These are phyloP conservation scores for Plantago major DNA, from an alignment of 257 asterid genomes.

Conservation along the genomic window DNA sequence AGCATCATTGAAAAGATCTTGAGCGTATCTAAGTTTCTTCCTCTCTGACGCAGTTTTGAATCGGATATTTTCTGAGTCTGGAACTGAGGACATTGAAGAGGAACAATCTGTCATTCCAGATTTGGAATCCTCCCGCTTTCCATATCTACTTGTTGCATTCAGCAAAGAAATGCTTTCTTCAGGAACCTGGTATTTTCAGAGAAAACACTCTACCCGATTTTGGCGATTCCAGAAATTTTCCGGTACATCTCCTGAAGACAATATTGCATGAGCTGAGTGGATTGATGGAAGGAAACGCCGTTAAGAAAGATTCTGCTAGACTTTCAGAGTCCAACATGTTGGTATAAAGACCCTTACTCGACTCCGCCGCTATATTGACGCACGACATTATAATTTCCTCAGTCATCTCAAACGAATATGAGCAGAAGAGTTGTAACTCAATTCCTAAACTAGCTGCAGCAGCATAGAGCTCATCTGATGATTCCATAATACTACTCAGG, in stretches of 20 bases:
- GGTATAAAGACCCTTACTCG: slow-evolving; percentile 49
- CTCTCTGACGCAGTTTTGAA: slow-evolving; percentile 36
- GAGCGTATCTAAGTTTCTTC: slow-evolving; percentile 51
- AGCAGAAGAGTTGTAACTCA: slow-evolving; percentile 70
- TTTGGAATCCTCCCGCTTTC: slow-evolving; percentile 82
- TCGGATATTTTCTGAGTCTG: slow-evolving; percentile 51
- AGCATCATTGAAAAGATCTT: slow-evolving; percentile 25
- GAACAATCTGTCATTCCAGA: slow-evolving; percentile 94
- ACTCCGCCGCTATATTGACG: slow-evolving; percentile 53
- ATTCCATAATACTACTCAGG: slow-evolving; percentile 71
- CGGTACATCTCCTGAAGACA: slow-evolving; percentile 60
- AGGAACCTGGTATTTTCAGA: slow-evolving; percentile 60
- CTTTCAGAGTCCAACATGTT: slow-evolving; percentile 76
- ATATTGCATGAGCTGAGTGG: slow-evolving; percentile 93
- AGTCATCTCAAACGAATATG: slow-evolving; percentile 77
- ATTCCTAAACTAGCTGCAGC: slow-evolving; percentile 94
- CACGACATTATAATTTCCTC: slow-evolving; percentile 78
- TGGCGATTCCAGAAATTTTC: slow-evolving; percentile 65
- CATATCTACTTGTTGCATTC: slow-evolving; percentile 56
- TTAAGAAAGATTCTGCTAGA: slow-evolving; percentile 85
- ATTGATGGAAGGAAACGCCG: slow-evolving; percentile 85
- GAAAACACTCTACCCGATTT: slow-evolving; percentile 41
- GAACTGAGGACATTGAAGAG: slow-evolving; percentile 67
- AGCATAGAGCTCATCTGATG: slow-evolving; percentile 92
- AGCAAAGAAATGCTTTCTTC: slow-evolving; percentile 66